phyloP scores from a whole-genome alignment of 2,329 filamentous ascomycete species.

The Aureobasidium sp. region DNA sequence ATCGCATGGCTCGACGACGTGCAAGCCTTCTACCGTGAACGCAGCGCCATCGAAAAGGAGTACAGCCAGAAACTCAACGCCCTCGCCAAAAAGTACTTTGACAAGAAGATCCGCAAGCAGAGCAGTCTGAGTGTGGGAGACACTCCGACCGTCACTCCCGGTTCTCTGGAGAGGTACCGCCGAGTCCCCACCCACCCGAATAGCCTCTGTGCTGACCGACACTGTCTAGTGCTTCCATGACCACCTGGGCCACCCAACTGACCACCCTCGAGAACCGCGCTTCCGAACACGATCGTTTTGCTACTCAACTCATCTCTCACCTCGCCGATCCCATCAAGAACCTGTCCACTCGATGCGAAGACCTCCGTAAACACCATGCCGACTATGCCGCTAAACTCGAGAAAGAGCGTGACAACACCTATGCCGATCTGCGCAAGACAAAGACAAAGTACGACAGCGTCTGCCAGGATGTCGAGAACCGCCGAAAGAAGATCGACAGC shows the following conservation, averaged over 20 bases:
- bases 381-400: constrained; percentile 86
- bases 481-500: constrained; percentile 88
- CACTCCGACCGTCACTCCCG: constrained; percentile 83
- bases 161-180: constrained; percentile 74
- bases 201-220: neutral
- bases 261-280: constrained; percentile 82
- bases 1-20: constrained; percentile 96
- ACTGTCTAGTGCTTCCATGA: constrained; percentile 68
- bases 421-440: constrained; percentile 75
- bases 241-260: constrained; percentile 92
- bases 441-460: constrained; percentile 89
- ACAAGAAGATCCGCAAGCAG: constrained; percentile 89
- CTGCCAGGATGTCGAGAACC: constrained; percentile 90
- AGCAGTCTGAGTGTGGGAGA: constrained; percentile 87
- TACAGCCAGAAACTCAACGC: constrained; percentile 81
- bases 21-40: constrained; percentile 93
- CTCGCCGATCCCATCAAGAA: constrained; percentile 81
- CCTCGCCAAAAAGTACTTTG: constrained; percentile 91
- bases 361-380: constrained; percentile 80
- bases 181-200: neutral
- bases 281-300: constrained; percentile 79
- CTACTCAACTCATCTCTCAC: constrained; percentile 65
- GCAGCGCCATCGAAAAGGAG: constrained; percentile 90
- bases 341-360: constrained; percentile 69
- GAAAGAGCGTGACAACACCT: constrained; percentile 76